Evolutionary conservation across 768 basidiomycete genomes (phyloP), one percentile per base, ranked within the genome.

Genomic region (Lentinula boryana): DNA sequence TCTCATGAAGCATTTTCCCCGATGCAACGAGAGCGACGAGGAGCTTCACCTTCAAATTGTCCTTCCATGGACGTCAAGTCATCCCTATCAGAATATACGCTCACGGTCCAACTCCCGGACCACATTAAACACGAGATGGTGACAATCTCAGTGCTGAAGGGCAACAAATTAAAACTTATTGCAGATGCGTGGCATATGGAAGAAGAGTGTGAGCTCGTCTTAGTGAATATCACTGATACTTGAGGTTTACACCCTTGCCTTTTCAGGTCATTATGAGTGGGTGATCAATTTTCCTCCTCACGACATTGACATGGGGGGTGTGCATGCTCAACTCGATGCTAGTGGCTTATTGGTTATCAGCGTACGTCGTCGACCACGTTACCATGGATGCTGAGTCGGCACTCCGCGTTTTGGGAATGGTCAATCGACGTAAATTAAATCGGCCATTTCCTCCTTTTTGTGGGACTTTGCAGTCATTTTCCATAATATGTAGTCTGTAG

Each of bases 171-270:
- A 57, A 75, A 77, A 59, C 77, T 86, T 15, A 77, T 85, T 23
- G 85, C 84, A 21, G 84, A 86, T 67, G 82, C 82, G 48, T 86
- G 84, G 84, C 79, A 85, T 68, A 76, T 78, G 70, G 84, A 85
- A 67, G 70, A 65, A 54, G 81, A 85, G 62, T 84, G 85, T 86
- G 72, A 75, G 84, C 27, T 78, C 12, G 5, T 27, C 31, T 35
- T 9, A 38, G 2, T 32, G 62, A 52, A 52, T 41, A 27, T 62
- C 56, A 35, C 56, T 15, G 27, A n/a, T 32, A 12, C 46, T 32
- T 36, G 32, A 41, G 33, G 16, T 52, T 63, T 16, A 60, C 27
- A 27, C 49, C 23, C 36, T 58, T 64, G 53, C 35, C 41, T 15
- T 60, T 5, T 38, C 60, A 86, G 84, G 80, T 64, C 84, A 85